Evolutionary conservation across 345 rosid genomes (phyloP).

Genomic region (Trapa bicornis): DNA sequence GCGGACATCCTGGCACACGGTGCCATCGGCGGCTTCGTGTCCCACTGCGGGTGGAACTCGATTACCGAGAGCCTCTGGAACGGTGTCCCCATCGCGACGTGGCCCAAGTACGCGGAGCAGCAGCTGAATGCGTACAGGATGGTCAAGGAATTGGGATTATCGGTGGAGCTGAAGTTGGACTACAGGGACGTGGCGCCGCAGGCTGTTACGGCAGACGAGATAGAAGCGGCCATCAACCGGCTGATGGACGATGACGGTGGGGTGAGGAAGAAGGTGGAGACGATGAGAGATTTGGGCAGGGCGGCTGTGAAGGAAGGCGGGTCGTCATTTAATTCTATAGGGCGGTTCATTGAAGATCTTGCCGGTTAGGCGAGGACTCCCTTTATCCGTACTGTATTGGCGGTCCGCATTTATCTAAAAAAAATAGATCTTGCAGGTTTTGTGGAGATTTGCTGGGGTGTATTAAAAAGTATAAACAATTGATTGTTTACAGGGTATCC

Average conservation of each 20-base stretch:
- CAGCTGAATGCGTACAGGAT: constrained; percentile 41
- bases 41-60: constrained; percentile 47
- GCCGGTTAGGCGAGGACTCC: not conserved
- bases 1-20: constrained; percentile 1
- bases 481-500: too few relatives aligned
- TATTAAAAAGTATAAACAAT: too few relatives aligned
- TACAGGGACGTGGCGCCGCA: not conserved
- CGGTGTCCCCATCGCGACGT: constrained; percentile 34
- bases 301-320: constrained; percentile 33
- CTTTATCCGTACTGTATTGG: not conserved
- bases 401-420: not conserved
- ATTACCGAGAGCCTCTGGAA: constrained; percentile 36
- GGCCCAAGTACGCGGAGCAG: constrained; percentile 48
- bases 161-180: constrained; percentile 12
- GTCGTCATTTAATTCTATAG: constrained; percentile 21
- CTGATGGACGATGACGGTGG: constrained; percentile 23
- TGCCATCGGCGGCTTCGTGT: constrained; percentile 33
- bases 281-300: constrained; percentile 14
- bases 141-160: constrained; percentile 31
- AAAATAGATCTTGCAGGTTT: not conserved
- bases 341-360: constrained; percentile 20
- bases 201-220: constrained; percentile 35
- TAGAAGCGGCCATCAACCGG: constrained; percentile 25
- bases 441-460: not conserved
- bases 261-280: constrained; percentile 19